Base-by-base conservation (phyloP, 768 basidiomycete genomes). In the Cystobasidium tubakii region DNA sequence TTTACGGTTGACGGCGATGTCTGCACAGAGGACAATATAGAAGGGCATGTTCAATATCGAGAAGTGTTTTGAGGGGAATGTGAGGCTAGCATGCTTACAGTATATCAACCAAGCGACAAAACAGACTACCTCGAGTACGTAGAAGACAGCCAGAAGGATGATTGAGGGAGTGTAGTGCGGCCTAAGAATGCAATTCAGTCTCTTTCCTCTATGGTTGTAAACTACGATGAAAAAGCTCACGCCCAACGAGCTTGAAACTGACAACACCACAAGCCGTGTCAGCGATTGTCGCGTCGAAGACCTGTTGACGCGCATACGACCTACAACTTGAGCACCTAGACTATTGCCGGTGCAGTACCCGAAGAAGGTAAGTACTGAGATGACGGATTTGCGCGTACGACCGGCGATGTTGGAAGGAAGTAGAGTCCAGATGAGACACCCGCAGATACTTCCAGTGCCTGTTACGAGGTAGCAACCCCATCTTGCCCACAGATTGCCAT, bases 281-380 rank as follows among this genome's bases (percentile, higher is more conserved):
- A 29, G 53, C 7, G 42, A 17, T 42, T 6, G 53, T n/a, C n/a
- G 27, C 7, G 6, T 9, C 53, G 53, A 55, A n/a, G 9, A 55
- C n/a, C 7, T 55, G 10, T 23, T 55, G 9, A 55, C 7, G 7
- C 7, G 7, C 7, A 42, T n/a, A 55, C 7, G 53, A 60, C 57
- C 6, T 34, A 60, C 57, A 12, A 60, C 57, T 29, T 65, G 63
- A 46, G 63, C 63, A 25, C 63, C 63, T 6, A 65, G 13, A 43
- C 33, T 43, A n/a, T 65, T 65, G 9, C 63, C 63, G 25, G 63
- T 23, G 63, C 63, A 65, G 25, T 65, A 65, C 23, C 36, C 63
- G 34, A 65, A 42, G 63, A 65, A 65, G 34, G 36, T 65, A 27
- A 46, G 36, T 2, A 46, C 43, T 27, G 63, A 65, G 4, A 65